Evolutionary conservation across 805 yeast genomes (phyloP), one percentile per base, ranked within the genome.

Genomic region (Candida nemodendra): DNA sequence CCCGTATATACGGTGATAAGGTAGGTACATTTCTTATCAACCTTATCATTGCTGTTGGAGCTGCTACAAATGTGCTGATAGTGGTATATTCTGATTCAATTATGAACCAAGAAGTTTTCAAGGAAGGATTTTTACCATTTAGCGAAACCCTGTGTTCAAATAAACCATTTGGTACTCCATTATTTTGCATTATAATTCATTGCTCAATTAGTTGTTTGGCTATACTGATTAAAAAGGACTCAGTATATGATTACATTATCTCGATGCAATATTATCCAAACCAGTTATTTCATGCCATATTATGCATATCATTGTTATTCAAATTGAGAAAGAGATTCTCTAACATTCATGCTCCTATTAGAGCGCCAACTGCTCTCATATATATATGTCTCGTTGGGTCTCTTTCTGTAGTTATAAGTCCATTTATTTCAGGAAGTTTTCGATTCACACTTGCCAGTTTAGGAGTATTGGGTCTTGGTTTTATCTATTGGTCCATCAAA

Each of bases 61-160:
- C 77, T 5, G 76, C 72, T 1, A 74, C 76, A 1, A 73, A 73
- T 44, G 69, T 72, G 3, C 64, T 71, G 44, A 76, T 72, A 19
- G 76, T 72, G 4, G 50, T 71, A 12, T 73, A 68, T 49, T 61
- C 74, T 4, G 67, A 71, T 18, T 69, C 76, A 1, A 59, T 76
- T 28, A 64, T 68, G 43, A 66, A 64, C 36, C 78, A 72, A 45
- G 77, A 71, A 48, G 69, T 69, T 4, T 70, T 72, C 45, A 52
- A 74, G 13, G 78, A 72, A 42, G 78, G 78, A 0, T 69, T 61
- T 38, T 46, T 72, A 15, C 78, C 78, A 2, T 68, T 58, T 34
- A 66, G 74, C 0, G 44, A 39, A 8, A 44, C 61, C 34, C 60
- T 72, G 65, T 66, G 75, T 7, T 68, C 76, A 2, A 72, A 72